Base-by-base conservation (phyloP, 2,329 filamentous ascomycete genomes). In the Colletotrichum sp. region DNA sequence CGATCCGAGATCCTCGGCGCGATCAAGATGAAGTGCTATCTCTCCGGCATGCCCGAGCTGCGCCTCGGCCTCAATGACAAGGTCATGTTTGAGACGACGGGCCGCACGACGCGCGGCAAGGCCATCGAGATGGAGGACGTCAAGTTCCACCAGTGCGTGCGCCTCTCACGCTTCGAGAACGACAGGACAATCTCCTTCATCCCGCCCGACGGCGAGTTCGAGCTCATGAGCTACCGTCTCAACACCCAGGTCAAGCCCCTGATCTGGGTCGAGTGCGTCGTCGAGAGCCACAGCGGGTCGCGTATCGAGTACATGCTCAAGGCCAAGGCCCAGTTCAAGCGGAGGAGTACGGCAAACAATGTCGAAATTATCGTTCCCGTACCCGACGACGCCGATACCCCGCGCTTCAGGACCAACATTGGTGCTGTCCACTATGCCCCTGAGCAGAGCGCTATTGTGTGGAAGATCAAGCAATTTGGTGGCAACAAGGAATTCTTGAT, bases 391-490 rank as follows among this genome's bases (percentile, higher is more conserved):
- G 97, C 97, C 75, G 97, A 99, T 84, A 95, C 94, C 3, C 97
- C 97, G 13, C 93, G 97, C 58, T 99, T 99, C 90, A 92, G 97
- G 67, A 99, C 97, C 43, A 99, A 98, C 82, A 97, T 99, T 75
- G 97, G 97, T 69, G 95, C 94, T 34, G 97, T 99, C 15, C 97
- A 99, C 86, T 99, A 99, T 82, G 96, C 96, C 6, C 97, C 97
- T 1, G 97, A 99, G 84, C 96, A 98, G 81, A 97, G 95, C 76
- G 96, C 96, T 73, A 99, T 99, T 78, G 94, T 99, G 65, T 99
- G 97, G 97, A 99, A 99, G 88, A 99, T 99, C 84, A 99, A 99
- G 88, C 97, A 99, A 81, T 99, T 99, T 84, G 97, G 97, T 58
- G 97, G 97, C n/a, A 92, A 93, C 78, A 99, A 99, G 85, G 97